These are phyloP conservation scores for Ophiostoma australiae DNA, from an alignment of 2,329 filamentous ascomycete genomes.

Conservation along the genomic window DNA sequence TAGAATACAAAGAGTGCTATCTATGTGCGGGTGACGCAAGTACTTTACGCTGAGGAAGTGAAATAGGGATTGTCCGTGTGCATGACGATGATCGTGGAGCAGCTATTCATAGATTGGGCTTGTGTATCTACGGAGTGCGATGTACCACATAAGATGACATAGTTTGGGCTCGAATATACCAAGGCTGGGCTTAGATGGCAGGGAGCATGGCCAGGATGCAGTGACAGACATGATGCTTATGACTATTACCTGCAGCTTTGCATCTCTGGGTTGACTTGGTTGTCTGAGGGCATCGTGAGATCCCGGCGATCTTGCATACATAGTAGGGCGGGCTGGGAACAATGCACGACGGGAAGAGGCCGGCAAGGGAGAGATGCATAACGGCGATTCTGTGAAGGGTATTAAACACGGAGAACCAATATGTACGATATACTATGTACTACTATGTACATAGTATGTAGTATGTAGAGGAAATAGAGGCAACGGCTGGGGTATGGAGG, in stretches of 20 bases:
- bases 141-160: not conserved
- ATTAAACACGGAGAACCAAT: not conserved
- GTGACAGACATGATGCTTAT: not conserved
- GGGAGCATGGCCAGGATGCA: not conserved
- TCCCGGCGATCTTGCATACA: not conserved
- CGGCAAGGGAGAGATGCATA: conserved; percentile 1
- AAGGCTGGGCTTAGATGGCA: not conserved
- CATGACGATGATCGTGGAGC: conserved; percentile 2
- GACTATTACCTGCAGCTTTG: not conserved
- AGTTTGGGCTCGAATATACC: not conserved
- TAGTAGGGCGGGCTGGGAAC: conserved; percentile 5
- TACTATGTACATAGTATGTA: no score
- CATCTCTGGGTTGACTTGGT: not conserved
- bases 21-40: not conserved
- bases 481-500: not conserved
- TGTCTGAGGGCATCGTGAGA: not conserved
- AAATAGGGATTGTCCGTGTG: conserved; percentile 13
- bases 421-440: no score
- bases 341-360: conserved; percentile 4
- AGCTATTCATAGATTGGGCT: not conserved
- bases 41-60: conserved; percentile 9
- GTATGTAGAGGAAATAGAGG: not conserved
- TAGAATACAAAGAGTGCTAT: not conserved
- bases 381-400: not conserved
- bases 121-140: not conserved